Evolutionary conservation across 2,329 filamentous ascomycete genomes (phyloP), one percentile per base, ranked within the genome.

Genomic region (Sordariomycetes sp.): DNA sequence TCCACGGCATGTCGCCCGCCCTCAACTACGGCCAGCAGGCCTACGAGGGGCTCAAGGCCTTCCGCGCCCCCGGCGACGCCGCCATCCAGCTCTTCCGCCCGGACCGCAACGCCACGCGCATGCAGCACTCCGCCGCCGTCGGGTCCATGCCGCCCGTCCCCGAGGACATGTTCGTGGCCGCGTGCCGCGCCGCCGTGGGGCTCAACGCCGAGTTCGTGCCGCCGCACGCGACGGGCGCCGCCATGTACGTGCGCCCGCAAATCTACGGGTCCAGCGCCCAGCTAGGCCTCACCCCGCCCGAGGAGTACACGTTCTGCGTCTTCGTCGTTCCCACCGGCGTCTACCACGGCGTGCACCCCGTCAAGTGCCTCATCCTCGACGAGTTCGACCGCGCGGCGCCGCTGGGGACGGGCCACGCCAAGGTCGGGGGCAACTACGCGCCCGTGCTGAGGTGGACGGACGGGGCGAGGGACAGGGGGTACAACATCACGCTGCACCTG

Each of bases 21-120:
- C 83, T 97, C 63, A 99, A 99, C 80, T 99, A 99, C 72, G 91
- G 93, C 60, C 91, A 96, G 70, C 94, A 97, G 76, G 93, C 90
- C 66, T 99, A 96, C 78, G 94, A 99, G 72, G 94, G 94, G n/a
- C 85, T 97, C 70, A 97, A 97, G 74, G 92, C 93, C 58, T 97
- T 97, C 81, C 90, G 93, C 62, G 78, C 80, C 2, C 88, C 90
- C 20, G 76, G 80, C 59, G 83, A 88, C 70, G 70, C 78, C 60
- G 73, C 75, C 60, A 92, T 97, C 74, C 83, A 85, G 69, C 83
- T 97, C 71, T 97, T 97, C 83, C 88, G 93, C 4, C 89, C 93
- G 0, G 80, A 86, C 67, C 85, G 87, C 69, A 97, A 97, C 71
- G 94, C 92, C 43, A 73, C 76, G 50, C 89, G 93, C 60, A 83